These are phyloP conservation scores for Penicillium parvum DNA, from an alignment of 495 filamentous ascomycete genomes.

Conservation along the genomic window DNA sequence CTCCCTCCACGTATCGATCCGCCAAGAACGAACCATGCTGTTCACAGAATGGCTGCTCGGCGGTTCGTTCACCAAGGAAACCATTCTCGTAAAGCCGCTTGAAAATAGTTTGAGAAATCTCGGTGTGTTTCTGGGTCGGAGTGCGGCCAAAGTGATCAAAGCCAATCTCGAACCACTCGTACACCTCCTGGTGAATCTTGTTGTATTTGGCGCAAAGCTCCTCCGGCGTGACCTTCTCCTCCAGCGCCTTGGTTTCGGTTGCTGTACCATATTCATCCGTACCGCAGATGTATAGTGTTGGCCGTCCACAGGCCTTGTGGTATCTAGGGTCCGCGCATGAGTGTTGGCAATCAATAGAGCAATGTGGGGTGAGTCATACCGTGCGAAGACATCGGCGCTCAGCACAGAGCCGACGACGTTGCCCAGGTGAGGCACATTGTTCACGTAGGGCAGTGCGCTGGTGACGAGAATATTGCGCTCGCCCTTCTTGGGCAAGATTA, in stretches of 20 bases:
- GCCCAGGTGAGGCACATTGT: slow-evolving; percentile 93
- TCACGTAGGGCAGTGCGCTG: slow-evolving; percentile 73
- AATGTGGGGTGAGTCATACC: slow-evolving; percentile 39
- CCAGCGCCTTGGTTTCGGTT: slow-evolving; percentile 75
- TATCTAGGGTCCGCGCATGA: slow-evolving; percentile 50
- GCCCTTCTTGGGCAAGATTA: slow-evolving; percentile 41
- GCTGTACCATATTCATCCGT: slow-evolving; percentile 81
- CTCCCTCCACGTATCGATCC: slow-evolving; percentile 90
- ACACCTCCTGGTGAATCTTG: slow-evolving; percentile 75
- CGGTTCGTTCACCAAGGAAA: slow-evolving; percentile 74
- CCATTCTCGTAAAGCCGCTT: slow-evolving; percentile 69
- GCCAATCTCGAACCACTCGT: slow-evolving; percentile 81
- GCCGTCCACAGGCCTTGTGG: slow-evolving; percentile 62
- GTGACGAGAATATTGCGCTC: slow-evolving; percentile 51
- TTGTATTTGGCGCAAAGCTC: slow-evolving; percentile 84
- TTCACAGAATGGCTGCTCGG: slow-evolving; percentile 80
- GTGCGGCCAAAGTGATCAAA: slow-evolving; percentile 87
- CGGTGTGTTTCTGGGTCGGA: slow-evolving; percentile 74
- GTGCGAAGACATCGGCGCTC: slow-evolving; percentile 71
- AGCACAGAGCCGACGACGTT: slow-evolving; percentile 91
- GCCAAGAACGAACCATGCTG: slow-evolving; percentile 81
- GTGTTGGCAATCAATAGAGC: slow-evolving; percentile 10
- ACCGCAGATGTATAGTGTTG: slow-evolving; percentile 52
- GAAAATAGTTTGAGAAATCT: slow-evolving; percentile 85
- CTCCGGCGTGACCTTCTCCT: slow-evolving; percentile 63